phyloP scores from a whole-genome alignment of 306 rosid genomes.

The Carpinus viminea region DNA sequence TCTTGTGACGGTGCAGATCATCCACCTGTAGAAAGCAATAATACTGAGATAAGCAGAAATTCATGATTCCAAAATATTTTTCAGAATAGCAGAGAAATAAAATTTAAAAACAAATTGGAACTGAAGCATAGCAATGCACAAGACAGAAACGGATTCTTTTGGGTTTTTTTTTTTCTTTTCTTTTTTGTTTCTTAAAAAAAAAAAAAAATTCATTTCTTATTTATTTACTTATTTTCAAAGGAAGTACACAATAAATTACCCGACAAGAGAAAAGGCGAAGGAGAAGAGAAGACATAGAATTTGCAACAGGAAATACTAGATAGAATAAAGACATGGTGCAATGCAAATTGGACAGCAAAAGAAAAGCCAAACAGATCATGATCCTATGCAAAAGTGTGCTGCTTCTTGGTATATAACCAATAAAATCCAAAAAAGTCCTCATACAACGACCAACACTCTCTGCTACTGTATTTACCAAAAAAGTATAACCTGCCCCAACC shows the following conservation, averaged over 20 bases:
- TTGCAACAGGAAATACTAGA: background rate
- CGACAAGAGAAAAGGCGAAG: background rate
- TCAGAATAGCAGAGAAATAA: background rate
- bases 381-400: background rate
- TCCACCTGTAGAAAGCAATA: slow-evolving; percentile 51
- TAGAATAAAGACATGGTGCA: background rate
- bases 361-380: background rate
- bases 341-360: background rate
- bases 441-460: background rate
- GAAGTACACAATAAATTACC: background rate
- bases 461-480: background rate
- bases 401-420: background rate
- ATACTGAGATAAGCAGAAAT: slow-evolving; percentile 25
- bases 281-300: background rate
- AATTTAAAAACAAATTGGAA: background rate
- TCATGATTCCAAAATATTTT: background rate
- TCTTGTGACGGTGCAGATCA: slow-evolving; percentile 96
- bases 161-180: background rate
- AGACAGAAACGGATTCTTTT: background rate
- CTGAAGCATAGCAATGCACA: background rate
- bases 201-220: background rate
- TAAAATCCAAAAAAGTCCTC: background rate
- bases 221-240: background rate
- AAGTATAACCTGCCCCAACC: background rate
- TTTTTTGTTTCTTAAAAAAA: too few species aligned